Percentiles rank a stretch among this genome's conserved stretches.
phyloP scores from a whole-genome alignment of 2,329 filamentous ascomycete species.

The Fusarium pilosicola region DNA sequence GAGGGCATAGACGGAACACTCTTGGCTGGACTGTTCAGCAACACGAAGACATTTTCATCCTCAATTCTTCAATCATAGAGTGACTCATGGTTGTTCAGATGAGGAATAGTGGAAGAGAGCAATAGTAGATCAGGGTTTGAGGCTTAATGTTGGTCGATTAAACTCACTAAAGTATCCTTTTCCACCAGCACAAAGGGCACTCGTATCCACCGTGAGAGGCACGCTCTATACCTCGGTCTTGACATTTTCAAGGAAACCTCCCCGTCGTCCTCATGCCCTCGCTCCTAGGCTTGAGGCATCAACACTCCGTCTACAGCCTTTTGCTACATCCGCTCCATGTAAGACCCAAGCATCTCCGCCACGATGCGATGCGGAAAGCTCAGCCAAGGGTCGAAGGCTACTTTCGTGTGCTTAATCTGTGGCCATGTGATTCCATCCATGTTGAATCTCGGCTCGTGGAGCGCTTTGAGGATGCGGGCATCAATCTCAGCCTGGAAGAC shows the following conservation, averaged over 20 bases:
- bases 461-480: not conserved
- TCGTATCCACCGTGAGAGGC: not conserved
- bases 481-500: not conserved
- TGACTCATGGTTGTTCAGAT: not conserved
- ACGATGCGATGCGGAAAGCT: not conserved
- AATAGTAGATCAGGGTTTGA: not conserved
- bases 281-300: not conserved
- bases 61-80: too few species aligned
- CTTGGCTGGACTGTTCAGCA: not conserved
- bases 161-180: not conserved
- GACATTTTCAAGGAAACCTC: rapidly evolving
- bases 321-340: too few species aligned
- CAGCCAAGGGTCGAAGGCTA: not conserved
- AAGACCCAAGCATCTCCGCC: not conserved
- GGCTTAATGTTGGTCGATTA: not conserved
- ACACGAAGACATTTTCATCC: too few species aligned
- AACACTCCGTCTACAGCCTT: not conserved
- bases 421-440: not conserved
- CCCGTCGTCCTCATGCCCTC: not conserved
- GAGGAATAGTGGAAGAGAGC: not conserved
- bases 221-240: not conserved
- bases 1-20: not conserved
- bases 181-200: not conserved
- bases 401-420: not conserved
- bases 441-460: not conserved